A percentile compares a stretch with the other conserved stretches of the same genome.
Conservation (phyloP, 2,329 filamentous ascomycete species). For the Fusarium zealandicum region DNA sequence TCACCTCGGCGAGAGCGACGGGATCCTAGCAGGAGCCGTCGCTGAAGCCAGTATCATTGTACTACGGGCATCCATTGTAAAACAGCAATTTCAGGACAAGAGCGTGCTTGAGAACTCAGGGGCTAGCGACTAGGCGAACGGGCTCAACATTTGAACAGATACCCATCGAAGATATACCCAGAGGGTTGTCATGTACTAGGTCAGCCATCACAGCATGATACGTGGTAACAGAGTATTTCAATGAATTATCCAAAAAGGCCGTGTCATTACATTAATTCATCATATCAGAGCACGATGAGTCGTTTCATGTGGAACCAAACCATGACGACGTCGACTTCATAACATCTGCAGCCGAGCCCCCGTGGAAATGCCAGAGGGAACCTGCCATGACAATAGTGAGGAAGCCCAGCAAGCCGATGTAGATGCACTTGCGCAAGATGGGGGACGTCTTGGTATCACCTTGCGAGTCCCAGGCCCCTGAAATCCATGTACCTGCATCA, state of each 20-base stretch:
- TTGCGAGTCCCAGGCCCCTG: conserved; percentile 33
- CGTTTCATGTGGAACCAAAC: conserved; percentile 33
- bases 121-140: neutral
- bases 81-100: neutral
- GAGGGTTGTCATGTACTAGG: neutral
- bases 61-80: neutral
- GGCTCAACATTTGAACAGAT: conserved; percentile 21
- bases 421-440: conserved; percentile 30
- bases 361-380: conserved; percentile 38
- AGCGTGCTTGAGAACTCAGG: neutral
- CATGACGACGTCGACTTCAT: conserved; percentile 30
- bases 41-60: conserved; percentile 50
- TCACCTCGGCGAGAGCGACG: conserved; percentile 27
- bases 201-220: neutral
- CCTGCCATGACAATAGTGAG: conserved; percentile 40
- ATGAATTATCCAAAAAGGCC: conserved; percentile 4
- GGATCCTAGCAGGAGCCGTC: conserved; percentile 49
- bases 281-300: conserved; percentile 20
- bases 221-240: neutral
- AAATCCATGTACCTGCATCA: conserved; percentile 36
- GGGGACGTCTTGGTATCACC: conserved; percentile 33
- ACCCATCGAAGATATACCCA: conserved; percentile 12
- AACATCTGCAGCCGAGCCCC: conserved; percentile 26
- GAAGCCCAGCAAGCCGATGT: conserved; percentile 38
- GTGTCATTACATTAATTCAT: conserved; percentile 28